Base-by-base conservation (phyloP, 2,329 filamentous ascomycete species). In the Stylonectria norvegica region DNA sequence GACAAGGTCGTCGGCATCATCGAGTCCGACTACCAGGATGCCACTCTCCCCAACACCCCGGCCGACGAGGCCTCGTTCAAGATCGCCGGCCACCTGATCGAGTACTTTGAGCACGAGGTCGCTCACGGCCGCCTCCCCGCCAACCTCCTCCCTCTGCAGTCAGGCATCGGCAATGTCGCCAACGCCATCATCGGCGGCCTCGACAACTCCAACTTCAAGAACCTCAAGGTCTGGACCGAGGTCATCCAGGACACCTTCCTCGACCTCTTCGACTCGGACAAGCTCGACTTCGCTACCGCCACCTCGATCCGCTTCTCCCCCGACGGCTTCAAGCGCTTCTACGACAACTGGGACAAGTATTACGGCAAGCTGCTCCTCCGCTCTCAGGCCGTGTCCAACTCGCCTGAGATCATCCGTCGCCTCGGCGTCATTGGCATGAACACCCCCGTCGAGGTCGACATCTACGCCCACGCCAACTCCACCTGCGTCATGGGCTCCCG, bases 361-460 rank as follows among this genome's bases (percentile, higher is more conserved):
- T 73, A 85, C 35, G 76, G 84, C 61, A 91, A 90, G 71, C 79
- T 94, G 3, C 83, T 95, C 41, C 81, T 95, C 34, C 86, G 89
- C 48, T 83, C 83, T n/a, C 89, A 95, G 70, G 80, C 86, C 61
- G 86, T 95, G 8, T 90, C 85, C 58, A 95, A 95, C 75, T 85
- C 83, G 3, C 89, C 89, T 44, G 89, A 95, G 68, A 89, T 95
- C 68, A 95, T 95, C 70, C 81, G 87, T 40, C 79, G 89, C 18
- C 73, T 95, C 1, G 89, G 89, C 46, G 83, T 89, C 52, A 95
- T 95, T 55, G 89, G 87, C 63, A 95, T 95, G 89, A 95, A 95
- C 76, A 95, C 89, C 0, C 89, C 89, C 16, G 87, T 95, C 33
- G 89, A 95, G 68, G 89, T 95, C 12, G 89, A 95, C 68, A 94